Conservation (phyloP, 2,329 filamentous ascomycete species). For the Hypoxylon sp. region DNA sequence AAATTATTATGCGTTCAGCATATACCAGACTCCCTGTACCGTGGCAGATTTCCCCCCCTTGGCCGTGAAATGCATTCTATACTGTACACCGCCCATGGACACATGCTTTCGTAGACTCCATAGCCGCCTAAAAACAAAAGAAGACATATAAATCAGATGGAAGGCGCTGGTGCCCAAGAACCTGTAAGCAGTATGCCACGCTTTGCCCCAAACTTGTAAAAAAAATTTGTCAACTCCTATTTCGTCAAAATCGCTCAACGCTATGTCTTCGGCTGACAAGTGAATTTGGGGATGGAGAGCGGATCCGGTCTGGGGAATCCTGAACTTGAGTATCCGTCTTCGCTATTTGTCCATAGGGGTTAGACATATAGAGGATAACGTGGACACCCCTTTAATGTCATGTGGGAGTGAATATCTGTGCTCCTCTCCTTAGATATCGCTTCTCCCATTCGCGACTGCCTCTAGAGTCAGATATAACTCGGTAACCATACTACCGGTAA, state of each 20-base stretch:
- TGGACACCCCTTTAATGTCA: conserved; percentile 4
- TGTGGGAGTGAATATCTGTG: conserved; percentile 8
- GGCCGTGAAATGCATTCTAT: conserved; percentile 41
- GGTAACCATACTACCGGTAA: neutral
- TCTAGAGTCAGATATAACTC: neutral
- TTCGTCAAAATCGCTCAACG: conserved; percentile 6
- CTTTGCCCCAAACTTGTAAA: conserved; percentile 17
- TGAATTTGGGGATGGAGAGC: conserved; percentile 9
- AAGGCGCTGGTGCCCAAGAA: neutral
- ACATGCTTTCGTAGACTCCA: conserved; percentile 33
- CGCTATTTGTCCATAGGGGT: neutral
- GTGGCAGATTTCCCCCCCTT: conserved; percentile 16
- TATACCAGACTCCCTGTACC: conserved; percentile 34
- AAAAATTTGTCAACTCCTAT: conserved; percentile 24
- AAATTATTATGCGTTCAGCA: conserved; percentile 31
- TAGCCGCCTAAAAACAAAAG: conserved; percentile 28
- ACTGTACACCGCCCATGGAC: conserved; percentile 31
- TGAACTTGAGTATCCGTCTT: neutral
- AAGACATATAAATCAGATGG: conserved; percentile 11
- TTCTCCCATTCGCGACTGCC: neutral
- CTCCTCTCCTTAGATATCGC: neutral
- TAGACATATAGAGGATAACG: conserved; percentile 17
- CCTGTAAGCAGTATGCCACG: conserved; percentile 19
- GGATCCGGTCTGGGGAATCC: conserved; percentile 3
- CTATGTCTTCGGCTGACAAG: conserved; percentile 2